Conservation (phyloP, 805 yeast species). For the Saccharomycopsis amapae region DNA sequence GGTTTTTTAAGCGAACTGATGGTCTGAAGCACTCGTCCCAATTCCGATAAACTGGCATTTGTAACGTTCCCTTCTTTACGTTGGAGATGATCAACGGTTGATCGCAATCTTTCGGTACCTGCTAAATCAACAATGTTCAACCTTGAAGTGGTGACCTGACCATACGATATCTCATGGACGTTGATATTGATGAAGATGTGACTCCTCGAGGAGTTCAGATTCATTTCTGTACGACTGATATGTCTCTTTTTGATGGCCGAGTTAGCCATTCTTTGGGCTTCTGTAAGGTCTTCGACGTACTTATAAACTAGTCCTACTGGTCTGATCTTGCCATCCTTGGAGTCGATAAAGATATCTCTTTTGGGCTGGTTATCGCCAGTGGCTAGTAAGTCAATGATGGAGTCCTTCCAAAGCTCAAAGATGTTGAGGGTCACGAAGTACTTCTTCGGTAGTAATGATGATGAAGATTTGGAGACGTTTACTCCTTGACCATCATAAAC, state of each 20-base stretch:
- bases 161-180: constrained; percentile 24
- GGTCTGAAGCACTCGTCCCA: constrained; percentile 42
- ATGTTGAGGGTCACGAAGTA: constrained; percentile 39
- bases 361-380: constrained; percentile 22
- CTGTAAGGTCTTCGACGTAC: constrained; percentile 25
- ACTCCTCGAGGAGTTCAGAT: constrained; percentile 41
- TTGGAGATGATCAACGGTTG: constrained; percentile 39
- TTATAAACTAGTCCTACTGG: constrained; percentile 33
- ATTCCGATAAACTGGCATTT: constrained; percentile 41
- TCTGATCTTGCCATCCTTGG: constrained; percentile 36
- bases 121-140: constrained; percentile 47
- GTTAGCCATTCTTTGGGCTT: constrained; percentile 33
- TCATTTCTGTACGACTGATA: constrained; percentile 38
- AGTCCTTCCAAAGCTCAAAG: constrained; percentile 47
- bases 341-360: constrained; percentile 38
- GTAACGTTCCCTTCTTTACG: constrained; percentile 43
- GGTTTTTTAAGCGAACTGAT: constrained; percentile 26
- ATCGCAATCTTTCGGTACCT: constrained; percentile 44
- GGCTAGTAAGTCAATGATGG: constrained; percentile 33
- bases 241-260: constrained; percentile 36
- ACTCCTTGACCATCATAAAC: not conserved
- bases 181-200: constrained; percentile 44
- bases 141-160: constrained; percentile 28
- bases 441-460: not conserved
- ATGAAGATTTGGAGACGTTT: not conserved